A percentile compares a stretch with the other conserved stretches of the same genome.
phyloP scores from a whole-genome alignment of 2,329 filamentous ascomycete genomes.

The Ophiocordyceps camponoti-leonardi region DNA sequence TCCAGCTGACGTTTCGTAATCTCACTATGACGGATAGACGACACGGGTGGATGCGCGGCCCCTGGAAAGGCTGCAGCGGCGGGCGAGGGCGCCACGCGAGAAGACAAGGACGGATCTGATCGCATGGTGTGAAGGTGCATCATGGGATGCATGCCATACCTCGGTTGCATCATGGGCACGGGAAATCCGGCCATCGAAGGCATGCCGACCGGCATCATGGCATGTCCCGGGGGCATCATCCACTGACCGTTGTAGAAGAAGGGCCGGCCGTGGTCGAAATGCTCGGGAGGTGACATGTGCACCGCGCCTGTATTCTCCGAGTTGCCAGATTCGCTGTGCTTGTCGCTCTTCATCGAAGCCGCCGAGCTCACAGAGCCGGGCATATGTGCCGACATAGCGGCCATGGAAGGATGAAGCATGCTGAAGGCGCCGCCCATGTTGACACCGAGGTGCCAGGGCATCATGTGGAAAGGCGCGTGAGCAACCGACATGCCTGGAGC shows the following conservation, averaged over 20 bases:
- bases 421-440: constrained; percentile 13
- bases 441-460: constrained; percentile 23
- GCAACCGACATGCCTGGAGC: constrained; percentile 13
- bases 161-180: constrained; percentile 6
- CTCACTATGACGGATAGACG: constrained; percentile 43
- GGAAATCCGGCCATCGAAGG: constrained; percentile 11
- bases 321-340: constrained; percentile 13
- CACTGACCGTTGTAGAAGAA: constrained; percentile 28
- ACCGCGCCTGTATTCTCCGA: constrained; percentile 14
- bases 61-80: constrained; percentile 3
- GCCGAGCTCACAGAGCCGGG: constrained; percentile 7
- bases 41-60: constrained; percentile 24
- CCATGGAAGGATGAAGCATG: constrained; percentile 9
- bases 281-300: constrained; percentile 22
- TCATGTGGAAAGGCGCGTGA: constrained; percentile 16
- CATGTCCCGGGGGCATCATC: constrained; percentile 16
- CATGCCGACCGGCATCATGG: constrained; percentile 12
- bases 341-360: constrained; percentile 8
- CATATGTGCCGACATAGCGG: constrained; percentile 6
- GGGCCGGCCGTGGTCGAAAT: constrained; percentile 27
- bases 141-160: constrained; percentile 7
- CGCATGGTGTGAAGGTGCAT: constrained; percentile 7
- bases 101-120: constrained; percentile 4
- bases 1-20: constrained; percentile 42
- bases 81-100: constrained; percentile 5